Evolutionary conservation across 2,329 filamentous ascomycete species (phyloP), one percentile per base, ranked within the genome.

Genomic region (Neofusicoccum kwambonambiense): DNA sequence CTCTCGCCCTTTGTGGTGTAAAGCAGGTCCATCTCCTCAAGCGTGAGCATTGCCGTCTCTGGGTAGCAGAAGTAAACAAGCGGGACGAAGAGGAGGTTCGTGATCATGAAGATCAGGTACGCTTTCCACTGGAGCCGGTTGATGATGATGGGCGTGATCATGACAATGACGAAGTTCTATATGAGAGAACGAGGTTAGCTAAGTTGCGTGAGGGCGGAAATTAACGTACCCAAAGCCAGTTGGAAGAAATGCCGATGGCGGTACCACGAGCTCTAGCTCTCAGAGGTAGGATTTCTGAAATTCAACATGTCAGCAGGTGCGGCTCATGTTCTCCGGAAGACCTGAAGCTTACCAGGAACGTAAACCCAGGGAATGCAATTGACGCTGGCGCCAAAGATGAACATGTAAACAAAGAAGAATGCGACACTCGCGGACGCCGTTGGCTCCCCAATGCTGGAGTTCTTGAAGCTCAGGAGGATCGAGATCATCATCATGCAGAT

Each of bases 301-400:
- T 4, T 12, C 2, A 39, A 42, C 13, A 7, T 5, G 42, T 45
- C 15, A 58, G 39, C 31, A 3, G 4, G 17, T 45, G 45, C 13
- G 17, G 4, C 11, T 39, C 11, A 31, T 1, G 3, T 9, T 41
- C 8, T 39, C 2, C 9, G 8, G 9, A 8, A 54, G 5, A n/a
- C 13, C 22, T 4, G 31, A 22, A 34, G 35, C 60, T 62, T 44
- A 62, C 60, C 60, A 3, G 83, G 80, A 0, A 80, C 83, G 66
- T 87, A 87, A 6, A 67, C 69, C 72, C 80, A 83, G n/a, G 79
- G 79, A 17, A 81, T 77, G 4, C 80, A 82, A 51, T 82, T 79
- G 78, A 73, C 80, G 4, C 80, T 81, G 42, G 83, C 80, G 12
- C 78, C 82, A 65, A 85, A 85, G 74, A 83, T 83, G 51, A 84